Evolutionary conservation across 768 basidiomycete genomes (phyloP).

Genomic region (Mycena crocata): DNA sequence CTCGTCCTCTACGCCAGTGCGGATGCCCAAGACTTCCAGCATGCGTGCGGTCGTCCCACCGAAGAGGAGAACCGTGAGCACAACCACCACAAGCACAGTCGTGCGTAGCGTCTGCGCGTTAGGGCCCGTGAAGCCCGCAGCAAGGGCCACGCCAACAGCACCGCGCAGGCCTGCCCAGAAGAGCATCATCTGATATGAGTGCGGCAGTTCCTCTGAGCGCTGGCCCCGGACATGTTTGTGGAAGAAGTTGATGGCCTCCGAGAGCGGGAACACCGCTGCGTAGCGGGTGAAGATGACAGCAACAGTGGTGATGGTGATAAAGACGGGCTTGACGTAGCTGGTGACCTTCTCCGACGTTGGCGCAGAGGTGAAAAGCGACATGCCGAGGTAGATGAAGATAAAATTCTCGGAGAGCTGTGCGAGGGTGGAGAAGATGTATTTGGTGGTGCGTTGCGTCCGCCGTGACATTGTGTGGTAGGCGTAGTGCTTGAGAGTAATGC

Average conservation of each 20-base stretch:
- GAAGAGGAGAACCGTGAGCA: constrained; percentile 93
- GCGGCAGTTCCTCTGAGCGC: constrained; percentile 90
- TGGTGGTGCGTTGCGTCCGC: constrained; percentile 91
- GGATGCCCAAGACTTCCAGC: constrained; percentile 96
- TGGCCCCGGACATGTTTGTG: constrained; percentile 86
- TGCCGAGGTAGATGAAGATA: constrained; percentile 98
- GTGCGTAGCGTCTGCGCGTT: constrained; percentile 92
- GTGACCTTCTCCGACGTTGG: constrained; percentile 82
- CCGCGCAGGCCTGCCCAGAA: constrained; percentile 99
- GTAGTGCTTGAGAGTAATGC: constrained; percentile 99
- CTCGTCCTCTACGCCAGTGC: constrained; percentile 95
- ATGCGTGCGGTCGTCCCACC: constrained; percentile 98
- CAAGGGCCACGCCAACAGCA: constrained; percentile 97
- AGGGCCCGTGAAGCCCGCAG: constrained; percentile 94
- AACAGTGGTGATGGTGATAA: constrained; percentile 92
- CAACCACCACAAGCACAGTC: constrained; percentile 95
- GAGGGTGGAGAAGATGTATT: constrained; percentile 95
- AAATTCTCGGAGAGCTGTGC: constrained; percentile 98
- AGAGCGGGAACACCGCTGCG: constrained; percentile 94
- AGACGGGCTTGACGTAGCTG: constrained; percentile 93
- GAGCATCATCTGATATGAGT: constrained; percentile 99
- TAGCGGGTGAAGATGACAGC: constrained; percentile 96
- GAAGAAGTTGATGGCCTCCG: constrained; percentile 95
- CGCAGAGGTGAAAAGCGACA: constrained; percentile 93
- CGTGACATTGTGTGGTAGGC: constrained; percentile 99